Conservation (phyloP, 108 stramenopile genomes). For the Chaetoceros tenuissimus region DNA sequence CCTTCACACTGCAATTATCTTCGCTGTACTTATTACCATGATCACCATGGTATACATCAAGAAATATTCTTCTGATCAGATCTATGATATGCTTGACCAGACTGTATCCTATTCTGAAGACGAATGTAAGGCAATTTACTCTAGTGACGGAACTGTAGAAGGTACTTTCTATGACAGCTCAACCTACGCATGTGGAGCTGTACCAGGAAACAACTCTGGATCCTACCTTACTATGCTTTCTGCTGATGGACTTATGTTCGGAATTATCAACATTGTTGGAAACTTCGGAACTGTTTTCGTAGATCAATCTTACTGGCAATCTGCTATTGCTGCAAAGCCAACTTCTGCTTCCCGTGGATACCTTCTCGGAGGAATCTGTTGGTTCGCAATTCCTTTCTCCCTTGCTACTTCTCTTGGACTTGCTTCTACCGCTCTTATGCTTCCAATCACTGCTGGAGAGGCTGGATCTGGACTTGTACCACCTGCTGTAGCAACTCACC, state of each 20-base stretch:
- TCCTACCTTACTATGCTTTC: slow-evolving; percentile 73
- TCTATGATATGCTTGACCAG: slow-evolving; percentile 24
- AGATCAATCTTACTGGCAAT: slow-evolving; percentile 77
- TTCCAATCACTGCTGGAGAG: slow-evolving; percentile 48
- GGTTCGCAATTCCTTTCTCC: slow-evolving; percentile 62
- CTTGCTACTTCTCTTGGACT: slow-evolving; percentile 89
- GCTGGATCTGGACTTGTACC: slow-evolving; percentile 67
- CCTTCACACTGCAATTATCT: slow-evolving; percentile 61
- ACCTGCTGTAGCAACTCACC: slow-evolving; percentile 53
- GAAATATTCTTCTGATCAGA: slow-evolving; percentile 26
- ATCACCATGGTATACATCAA: slow-evolving; percentile 54
- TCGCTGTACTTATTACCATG: slow-evolving; percentile 55
- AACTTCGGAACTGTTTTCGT: slow-evolving; percentile 81
- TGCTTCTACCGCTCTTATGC: slow-evolving; percentile 60
- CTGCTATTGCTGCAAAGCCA: slow-evolving; percentile 67
- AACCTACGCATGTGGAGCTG: slow-evolving; percentile 54
- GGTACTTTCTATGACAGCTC: slow-evolving; percentile 22
- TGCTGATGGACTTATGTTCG: slow-evolving; percentile 59
- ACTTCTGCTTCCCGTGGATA: slow-evolving; percentile 54
- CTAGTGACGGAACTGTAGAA: slow-evolving; percentile 16
- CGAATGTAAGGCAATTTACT: slow-evolving; percentile 28
- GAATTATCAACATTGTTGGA: slow-evolving; percentile 76
- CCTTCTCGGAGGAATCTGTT: slow-evolving; percentile 64
- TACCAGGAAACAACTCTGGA: slow-evolving; percentile 71
- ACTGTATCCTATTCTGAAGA: slow-evolving; percentile 25